phyloP scores from a whole-genome alignment of 202 grass and related monocot genomes.

The Schoenoplectus tabernaemontani region DNA sequence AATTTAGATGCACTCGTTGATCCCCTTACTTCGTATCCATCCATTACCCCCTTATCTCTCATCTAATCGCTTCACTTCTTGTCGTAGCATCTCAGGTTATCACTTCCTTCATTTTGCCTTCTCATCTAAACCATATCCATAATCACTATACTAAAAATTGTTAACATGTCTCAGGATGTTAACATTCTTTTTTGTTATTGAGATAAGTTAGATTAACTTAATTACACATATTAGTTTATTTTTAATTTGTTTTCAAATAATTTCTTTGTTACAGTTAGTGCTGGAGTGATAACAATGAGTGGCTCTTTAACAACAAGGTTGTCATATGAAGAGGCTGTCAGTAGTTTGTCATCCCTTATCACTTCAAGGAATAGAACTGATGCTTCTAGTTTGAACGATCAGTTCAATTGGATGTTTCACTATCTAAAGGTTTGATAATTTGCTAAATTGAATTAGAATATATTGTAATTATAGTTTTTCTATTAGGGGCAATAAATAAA shows the following conservation, averaged over 20 bases:
- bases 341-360: slow-evolving; percentile 57
- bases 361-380: slow-evolving; percentile 57
- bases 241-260: background rate
- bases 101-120: background rate
- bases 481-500: background rate
- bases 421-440: slow-evolving; percentile 53
- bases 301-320: slow-evolving; percentile 13
- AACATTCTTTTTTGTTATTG: background rate
- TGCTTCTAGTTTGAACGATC: slow-evolving; percentile 47
- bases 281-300: background rate
- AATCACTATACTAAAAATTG: background rate
- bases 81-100: slow-evolving; percentile 16
- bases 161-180: too few species aligned
- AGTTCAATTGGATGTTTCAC: slow-evolving; percentile 56
- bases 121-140: background rate
- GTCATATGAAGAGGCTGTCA: slow-evolving; percentile 55
- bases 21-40: background rate
- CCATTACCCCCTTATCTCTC: background rate
- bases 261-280: slow-evolving; percentile 18
- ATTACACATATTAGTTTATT: background rate
- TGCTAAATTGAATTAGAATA: background rate
- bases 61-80: background rate
- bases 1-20: background rate
- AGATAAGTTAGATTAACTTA: too few species aligned
- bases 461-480: background rate